These are phyloP conservation scores for Citropsis articulata DNA, from an alignment of 345 rosid genomes.

Conservation along the genomic window DNA sequence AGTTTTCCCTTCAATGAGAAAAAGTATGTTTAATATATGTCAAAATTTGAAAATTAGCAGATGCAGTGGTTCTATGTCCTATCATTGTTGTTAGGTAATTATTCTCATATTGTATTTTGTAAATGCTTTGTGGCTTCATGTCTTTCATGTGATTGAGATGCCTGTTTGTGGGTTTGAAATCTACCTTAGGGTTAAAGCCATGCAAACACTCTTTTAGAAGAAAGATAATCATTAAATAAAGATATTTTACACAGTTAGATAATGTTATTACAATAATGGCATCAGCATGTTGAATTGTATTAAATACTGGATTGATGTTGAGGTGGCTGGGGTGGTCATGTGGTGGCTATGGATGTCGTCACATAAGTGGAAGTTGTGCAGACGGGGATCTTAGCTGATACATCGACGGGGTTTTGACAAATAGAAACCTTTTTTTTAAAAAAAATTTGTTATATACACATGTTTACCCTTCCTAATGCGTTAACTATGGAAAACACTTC, in stretches of 20 bases:
- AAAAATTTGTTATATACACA: not conserved
- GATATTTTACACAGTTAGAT: not conserved
- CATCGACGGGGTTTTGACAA: not conserved
- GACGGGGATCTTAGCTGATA: not conserved
- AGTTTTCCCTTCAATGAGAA: not conserved
- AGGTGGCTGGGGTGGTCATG: not conserved
- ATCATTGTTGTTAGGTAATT: not conserved
- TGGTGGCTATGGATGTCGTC: not conserved
- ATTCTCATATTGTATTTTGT: not conserved
- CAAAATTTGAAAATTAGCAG: not conserved
- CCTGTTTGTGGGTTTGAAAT: not conserved
- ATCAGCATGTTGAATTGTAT: not conserved
- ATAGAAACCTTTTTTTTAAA: not conserved
- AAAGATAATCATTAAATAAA: not conserved
- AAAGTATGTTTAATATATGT: slow-evolving; percentile 5
- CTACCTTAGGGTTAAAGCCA: not conserved
- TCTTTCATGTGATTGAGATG: not conserved
- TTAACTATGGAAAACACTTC: not conserved
- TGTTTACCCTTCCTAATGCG: not conserved
- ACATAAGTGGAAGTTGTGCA: not conserved
- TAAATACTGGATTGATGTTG: not conserved
- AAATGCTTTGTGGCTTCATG: not conserved
- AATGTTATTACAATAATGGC: not conserved
- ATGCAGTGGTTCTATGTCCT: not conserved
- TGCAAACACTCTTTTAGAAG: not conserved